These are phyloP conservation scores for Cladorrhinum samala DNA, from an alignment of 495 filamentous ascomycete genomes.

Conservation along the genomic window DNA sequence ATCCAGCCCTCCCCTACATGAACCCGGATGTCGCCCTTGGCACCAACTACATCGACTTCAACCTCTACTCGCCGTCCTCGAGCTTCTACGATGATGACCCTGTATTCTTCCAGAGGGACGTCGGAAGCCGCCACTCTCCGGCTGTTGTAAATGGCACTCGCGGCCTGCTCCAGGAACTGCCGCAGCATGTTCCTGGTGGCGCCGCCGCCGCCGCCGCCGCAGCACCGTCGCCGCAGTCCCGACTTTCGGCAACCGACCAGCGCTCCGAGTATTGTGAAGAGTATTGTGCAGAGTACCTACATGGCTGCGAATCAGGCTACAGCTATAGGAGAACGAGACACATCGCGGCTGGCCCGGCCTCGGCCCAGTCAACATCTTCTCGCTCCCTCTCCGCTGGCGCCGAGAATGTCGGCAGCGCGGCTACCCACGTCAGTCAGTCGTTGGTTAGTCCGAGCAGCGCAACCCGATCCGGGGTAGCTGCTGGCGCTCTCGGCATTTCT, in stretches of 20 bases:
- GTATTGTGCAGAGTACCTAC: background rate
- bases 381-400: background rate
- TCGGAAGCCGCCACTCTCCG: slow-evolving; percentile 4
- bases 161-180: background rate
- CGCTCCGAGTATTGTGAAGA: background rate
- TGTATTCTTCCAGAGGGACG: slow-evolving; percentile 16
- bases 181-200: background rate
- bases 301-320: no score
- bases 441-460: slow-evolving; percentile 14
- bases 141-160: slow-evolving; percentile 4
- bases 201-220: background rate
- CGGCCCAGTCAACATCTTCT: background rate
- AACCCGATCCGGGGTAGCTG: slow-evolving; percentile 8
- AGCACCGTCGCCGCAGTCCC: no score
- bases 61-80: slow-evolving; percentile 44
- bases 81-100: slow-evolving; percentile 40
- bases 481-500: background rate
- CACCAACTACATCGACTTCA: slow-evolving; percentile 45
- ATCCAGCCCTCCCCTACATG: slow-evolving; percentile 37
- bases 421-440: slow-evolving; percentile 8
- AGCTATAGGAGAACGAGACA: no score
- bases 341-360: background rate
- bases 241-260: background rate
- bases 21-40: slow-evolving; percentile 32
- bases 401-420: slow-evolving; percentile 7